Conservation (phyloP, 352 stramenopile species). For the Phytophthora ohioensis region DNA sequence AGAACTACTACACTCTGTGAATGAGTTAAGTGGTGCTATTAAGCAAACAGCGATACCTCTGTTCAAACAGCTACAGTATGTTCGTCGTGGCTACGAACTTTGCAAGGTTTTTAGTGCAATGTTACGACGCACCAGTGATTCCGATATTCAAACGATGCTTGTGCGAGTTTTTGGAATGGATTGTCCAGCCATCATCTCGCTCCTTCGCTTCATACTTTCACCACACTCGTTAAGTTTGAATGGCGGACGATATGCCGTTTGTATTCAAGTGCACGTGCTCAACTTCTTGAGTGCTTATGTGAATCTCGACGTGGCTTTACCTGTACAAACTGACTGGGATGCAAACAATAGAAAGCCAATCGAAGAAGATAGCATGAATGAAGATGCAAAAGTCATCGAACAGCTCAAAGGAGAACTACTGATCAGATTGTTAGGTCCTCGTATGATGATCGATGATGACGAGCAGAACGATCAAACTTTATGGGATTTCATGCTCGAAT, state of each 20-base stretch:
- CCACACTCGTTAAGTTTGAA: conserved; percentile 10
- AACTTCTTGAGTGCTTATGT: conserved; percentile 50
- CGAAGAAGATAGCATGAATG: conserved; percentile 17
- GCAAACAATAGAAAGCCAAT: conserved; percentile 16
- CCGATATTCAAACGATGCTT: conserved; percentile 55
- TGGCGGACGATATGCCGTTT: conserved; percentile 8
- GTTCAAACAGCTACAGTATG: conserved; percentile 9
- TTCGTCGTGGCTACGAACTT: conserved; percentile 36
- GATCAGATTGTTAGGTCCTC: conserved; percentile 47
- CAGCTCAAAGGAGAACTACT: conserved; percentile 68
- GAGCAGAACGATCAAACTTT: conserved; percentile 44
- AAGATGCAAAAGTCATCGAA: conserved; percentile 62
- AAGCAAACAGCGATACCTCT: conserved; percentile 15
- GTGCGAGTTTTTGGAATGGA: conserved; percentile 42
- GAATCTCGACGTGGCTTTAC: conserved; percentile 46
- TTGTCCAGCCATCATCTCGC: conserved; percentile 33
- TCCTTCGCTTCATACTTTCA: conserved; percentile 40
- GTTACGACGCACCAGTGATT: conserved; percentile 47
- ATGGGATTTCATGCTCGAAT: conserved; percentile 49
- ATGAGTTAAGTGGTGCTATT: conserved; percentile 37
- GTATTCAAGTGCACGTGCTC: conserved; percentile 39
- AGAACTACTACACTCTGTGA: conserved; percentile 53
- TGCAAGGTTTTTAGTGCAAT: conserved; percentile 48
- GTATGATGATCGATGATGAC: conserved; percentile 33
- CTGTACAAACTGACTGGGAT: conserved; percentile 31